Base-by-base conservation (phyloP, 129 eudicot genomes). In the Chrysanthemum lavandulifolium region DNA sequence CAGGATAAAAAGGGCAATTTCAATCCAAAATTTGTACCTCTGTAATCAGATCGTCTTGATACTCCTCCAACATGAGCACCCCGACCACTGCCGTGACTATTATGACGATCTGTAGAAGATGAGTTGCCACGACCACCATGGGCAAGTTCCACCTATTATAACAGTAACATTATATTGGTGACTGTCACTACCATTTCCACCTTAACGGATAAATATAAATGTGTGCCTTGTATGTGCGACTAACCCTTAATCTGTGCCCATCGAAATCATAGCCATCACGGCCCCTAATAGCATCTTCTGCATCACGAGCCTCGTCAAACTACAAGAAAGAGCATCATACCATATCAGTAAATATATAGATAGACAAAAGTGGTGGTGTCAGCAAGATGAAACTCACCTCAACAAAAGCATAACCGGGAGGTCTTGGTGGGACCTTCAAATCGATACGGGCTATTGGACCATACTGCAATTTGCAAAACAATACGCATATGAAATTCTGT, bases 261-360 rank as follows among this genome's bases (percentile, higher is more conserved):
- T 92, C 97, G 73, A 92, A 92, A 73, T 88, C 94, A 81, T 92
- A 92, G 74, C 96, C 97, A 82, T 92, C 97, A 69, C 97, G 97
- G 59, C 96, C 97, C 53, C 86, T 86, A 48, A 92, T 92, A 49
- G 97, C 97, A 84, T 88, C 96, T 72, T 89, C 96, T 77, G 96
- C 97, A 83, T 92, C 96, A 31, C 97, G 96, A 23, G 87, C 82
- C 81, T 92, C 97, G 71, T 92, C 97, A 83, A 92, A 92, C 97
- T 92, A 72, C 8, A 61, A 29, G 6, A 64, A 10, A 10, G 13
- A 36, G 11, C 33, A 27, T 4, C 51, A 56, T 7, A 54, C 49
- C 11, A 36, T 65, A 77, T 67, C 2, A 59, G 5, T 11, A 6
- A 13, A 31, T 29, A 51, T n/a, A 2, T 50, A 25, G 23, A 3